Base-by-base conservation (phyloP, 164 flowering plant genomes). In the Tetracentron sinense region DNA sequence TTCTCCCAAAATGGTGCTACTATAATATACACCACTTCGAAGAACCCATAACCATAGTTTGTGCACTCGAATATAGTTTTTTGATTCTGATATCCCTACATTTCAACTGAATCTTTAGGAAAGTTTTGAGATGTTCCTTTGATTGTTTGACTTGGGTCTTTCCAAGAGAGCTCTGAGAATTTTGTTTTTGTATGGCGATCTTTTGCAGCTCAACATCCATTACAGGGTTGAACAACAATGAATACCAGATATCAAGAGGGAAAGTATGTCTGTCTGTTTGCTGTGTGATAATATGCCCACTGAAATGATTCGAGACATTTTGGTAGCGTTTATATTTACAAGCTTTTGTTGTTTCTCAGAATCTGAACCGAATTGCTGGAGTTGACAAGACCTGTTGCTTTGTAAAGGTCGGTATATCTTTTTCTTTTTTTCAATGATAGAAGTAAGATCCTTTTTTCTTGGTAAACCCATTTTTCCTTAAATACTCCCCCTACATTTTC, bases 221-320 rank as follows among this genome's bases (percentile, higher is more conserved):
- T 61, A 95, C 94, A 1, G 97, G 99, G 55, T 78, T 95, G 80
- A 95, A 95, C 86, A 95, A 89, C 81, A 95, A 88, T 71, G 97
- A 89, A 63, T 95, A 89, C 73, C 99, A 95, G 77, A 95, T 95
- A 67, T 38, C 96, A 64, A 86, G 99, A 72, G 99, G 96, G 69
- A 82, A 80, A 85, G 99, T 94, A 67, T 33, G 74, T 44, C n/a
- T n/a, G n/a, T n/a, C n/a, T n/a, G n/a, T n/a, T n/a, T n/a, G n/a
- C n/a, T n/a, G n/a, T n/a, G n/a, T n/a, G n/a, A n/a, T n/a, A n/a
- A n/a, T n/a, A n/a, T n/a, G n/a, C n/a, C n/a, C n/a, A n/a, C n/a
- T n/a, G n/a, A n/a, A n/a, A n/a, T n/a, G n/a, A n/a, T n/a, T n/a
- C n/a, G n/a, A n/a, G n/a, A n/a, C n/a, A n/a, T n/a, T n/a, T n/a